Evolutionary conservation across 2,329 filamentous ascomycete genomes (phyloP), one percentile per base, ranked within the genome.

Genomic region (Dactylonectria macrodidyma): DNA sequence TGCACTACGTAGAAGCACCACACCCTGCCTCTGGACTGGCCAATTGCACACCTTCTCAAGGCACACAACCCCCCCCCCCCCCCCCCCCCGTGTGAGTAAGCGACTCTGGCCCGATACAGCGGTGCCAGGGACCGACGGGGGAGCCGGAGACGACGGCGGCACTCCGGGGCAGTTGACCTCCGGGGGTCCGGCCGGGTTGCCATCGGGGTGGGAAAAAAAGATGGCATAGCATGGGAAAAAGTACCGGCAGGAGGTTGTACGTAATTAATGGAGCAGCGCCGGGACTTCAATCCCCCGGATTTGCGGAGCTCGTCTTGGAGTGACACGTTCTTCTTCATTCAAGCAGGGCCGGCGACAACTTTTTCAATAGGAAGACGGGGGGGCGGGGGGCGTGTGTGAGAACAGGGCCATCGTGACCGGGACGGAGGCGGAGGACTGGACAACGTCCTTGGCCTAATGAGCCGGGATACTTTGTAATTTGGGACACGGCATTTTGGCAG

Each of bases 141-240:
- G 59, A 44, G 41, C 41, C 14, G 61, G 48, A 38, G 26, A 33
- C n/a, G 33, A 46, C 60, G 44, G 59, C 10, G 61, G n/a, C 30
- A 14, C 26, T 34, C 57, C 48, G 61, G 68, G 67, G 70, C 24
- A 71, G 60, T 71, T 26, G 46, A 70, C 62, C 65, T 71, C 63
- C 62, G 55, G 36, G 51, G 55, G 51, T n/a, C 62, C 59, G 56
- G 51, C 66, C 67, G 55, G 50, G 44, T 36, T n/a, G 30, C 16
- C 14, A 51, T 24, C 46, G 19, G 50, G 16, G n/a, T 19, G 22
- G 19, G 46, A 2, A 22, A 19, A 19, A 19, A 19, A 19, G 19
- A 19, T 19, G 19, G 19, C 19, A 19, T 19, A 19, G 19, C 19
- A 19, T 19, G 19, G 19, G 19, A 19, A 19, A 19, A 24, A 12